These are phyloP conservation scores for Rubia balearica DNA, from an alignment of 305 asterid species.

Conservation along the genomic window DNA sequence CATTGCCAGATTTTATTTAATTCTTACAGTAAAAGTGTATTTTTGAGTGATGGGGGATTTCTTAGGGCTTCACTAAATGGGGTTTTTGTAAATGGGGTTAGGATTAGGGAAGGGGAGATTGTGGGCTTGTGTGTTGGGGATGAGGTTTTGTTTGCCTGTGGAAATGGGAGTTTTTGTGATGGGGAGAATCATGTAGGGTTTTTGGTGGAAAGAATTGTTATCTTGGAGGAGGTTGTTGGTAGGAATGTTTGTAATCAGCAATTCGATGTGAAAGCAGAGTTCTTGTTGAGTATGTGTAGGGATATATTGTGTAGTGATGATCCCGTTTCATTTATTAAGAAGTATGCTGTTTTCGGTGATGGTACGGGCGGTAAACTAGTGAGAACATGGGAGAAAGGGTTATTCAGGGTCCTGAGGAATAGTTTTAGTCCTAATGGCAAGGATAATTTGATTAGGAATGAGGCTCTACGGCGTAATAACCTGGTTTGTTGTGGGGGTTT, in stretches of 20 bases:
- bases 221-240: conserved; percentile 46
- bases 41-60: conserved; percentile 56
- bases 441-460: conserved; percentile 25
- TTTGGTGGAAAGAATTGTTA: conserved; percentile 43
- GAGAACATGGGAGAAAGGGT: conserved; percentile 21
- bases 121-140: conserved; percentile 62
- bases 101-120: conserved; percentile 33
- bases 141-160: conserved; percentile 49
- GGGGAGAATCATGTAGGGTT: conserved; percentile 43
- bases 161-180: conserved; percentile 32
- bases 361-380: conserved; percentile 19
- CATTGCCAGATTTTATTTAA: conserved; percentile 63
- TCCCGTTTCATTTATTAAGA: conserved; percentile 49
- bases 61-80: conserved; percentile 62
- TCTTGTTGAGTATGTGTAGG: conserved; percentile 54
- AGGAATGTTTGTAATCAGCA: conserved; percentile 24
- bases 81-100: conserved; percentile 55
- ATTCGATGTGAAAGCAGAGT: conserved; percentile 31
- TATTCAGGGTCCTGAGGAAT: conserved; percentile 17
- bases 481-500: conserved; percentile 23
- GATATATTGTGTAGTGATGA: conserved; percentile 58
- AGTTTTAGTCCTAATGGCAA: conserved; percentile 15
- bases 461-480: conserved; percentile 35
- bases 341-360: conserved; percentile 24
- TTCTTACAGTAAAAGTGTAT: conserved; percentile 41